phyloP scores from a whole-genome alignment of 352 stramenopile genomes.

The Phytophthora pini region DNA sequence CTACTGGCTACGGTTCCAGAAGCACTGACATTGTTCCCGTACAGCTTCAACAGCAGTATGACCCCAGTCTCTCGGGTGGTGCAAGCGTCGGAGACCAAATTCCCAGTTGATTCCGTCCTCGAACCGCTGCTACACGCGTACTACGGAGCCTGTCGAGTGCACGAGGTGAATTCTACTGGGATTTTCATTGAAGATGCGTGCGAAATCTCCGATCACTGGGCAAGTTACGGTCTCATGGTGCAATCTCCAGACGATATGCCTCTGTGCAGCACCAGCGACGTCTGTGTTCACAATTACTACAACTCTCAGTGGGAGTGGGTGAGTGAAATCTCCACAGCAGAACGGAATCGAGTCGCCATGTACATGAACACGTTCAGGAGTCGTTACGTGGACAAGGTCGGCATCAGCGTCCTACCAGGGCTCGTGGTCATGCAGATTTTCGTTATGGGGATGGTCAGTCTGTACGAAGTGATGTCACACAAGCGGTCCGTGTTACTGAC shows the following conservation, averaged over 20 bases:
- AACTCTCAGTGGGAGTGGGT: constrained; percentile 37
- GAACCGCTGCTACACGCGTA: constrained; percentile 31
- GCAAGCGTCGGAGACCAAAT: constrained; percentile 17
- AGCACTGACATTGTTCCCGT: constrained; percentile 31
- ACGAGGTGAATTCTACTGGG: constrained; percentile 22
- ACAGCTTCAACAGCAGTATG: constrained; percentile 33
- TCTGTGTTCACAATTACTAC: constrained; percentile 39
- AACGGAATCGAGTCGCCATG: constrained; percentile 21
- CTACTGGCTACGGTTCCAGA: constrained; percentile 33
- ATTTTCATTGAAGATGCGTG: constrained; percentile 30
- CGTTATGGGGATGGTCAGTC: constrained; percentile 33
- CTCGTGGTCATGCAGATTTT: constrained; percentile 40
- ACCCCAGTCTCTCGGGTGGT: constrained; percentile 15
- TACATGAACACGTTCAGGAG: constrained; percentile 27
- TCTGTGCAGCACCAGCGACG: constrained; percentile 29
- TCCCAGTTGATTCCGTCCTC: constrained; percentile 2
- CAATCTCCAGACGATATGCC: constrained; percentile 39
- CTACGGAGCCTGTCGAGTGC: constrained; percentile 29
- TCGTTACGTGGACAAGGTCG: constrained; percentile 26
- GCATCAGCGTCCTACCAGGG: constrained; percentile 24
- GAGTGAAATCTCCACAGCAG: constrained; percentile 13
- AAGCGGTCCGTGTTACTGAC: constrained; percentile 33
- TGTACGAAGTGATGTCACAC: constrained; percentile 39
- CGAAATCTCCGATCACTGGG: constrained; percentile 31
- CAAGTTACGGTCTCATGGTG: constrained; percentile 34